phyloP scores from a whole-genome alignment of 129 eudicot species.

The Saussurea involucrata region DNA sequence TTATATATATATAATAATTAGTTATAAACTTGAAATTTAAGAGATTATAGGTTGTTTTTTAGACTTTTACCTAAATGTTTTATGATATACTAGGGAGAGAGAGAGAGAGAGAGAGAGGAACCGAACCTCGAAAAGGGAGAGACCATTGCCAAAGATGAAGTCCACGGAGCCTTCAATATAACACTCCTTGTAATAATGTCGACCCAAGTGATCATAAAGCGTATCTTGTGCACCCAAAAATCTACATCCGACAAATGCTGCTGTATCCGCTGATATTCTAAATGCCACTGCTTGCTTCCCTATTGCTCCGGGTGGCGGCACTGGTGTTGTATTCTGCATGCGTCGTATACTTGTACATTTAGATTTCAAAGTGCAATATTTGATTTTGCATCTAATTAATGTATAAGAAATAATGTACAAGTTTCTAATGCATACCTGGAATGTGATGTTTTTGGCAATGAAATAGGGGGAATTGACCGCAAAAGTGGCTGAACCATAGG shows the following conservation, averaged over 20 bases:
- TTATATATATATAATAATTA: no score
- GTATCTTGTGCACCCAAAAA: constrained; percentile 97
- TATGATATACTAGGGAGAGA: no score
- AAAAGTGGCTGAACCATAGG: constrained; percentile 88
- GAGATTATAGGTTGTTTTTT: not conserved
- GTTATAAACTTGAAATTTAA: not conserved
- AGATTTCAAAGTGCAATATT: not conserved
- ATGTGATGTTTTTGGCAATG: constrained; percentile 81
- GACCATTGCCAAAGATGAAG: constrained; percentile 93
- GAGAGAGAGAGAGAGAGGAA: not conserved
- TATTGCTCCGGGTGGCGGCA: constrained; percentile 65
- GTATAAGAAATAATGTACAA: not conserved
- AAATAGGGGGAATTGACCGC: constrained; percentile 91
- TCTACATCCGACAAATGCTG: constrained; percentile 69
- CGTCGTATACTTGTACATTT: not conserved
- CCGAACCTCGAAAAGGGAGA: constrained; percentile 80
- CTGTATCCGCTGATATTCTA: constrained; percentile 86
- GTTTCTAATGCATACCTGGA: constrained; percentile 36
- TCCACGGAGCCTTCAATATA: constrained; percentile 94
- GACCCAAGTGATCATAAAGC: constrained; percentile 78
- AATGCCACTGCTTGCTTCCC: constrained; percentile 91
- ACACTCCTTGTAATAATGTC: constrained; percentile 94
- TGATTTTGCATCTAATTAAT: not conserved
- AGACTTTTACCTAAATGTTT: not conserved
- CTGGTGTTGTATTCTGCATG: constrained; percentile 89